These are phyloP conservation scores for Combretum micranthum DNA, from an alignment of 345 rosid species.

Conservation along the genomic window DNA sequence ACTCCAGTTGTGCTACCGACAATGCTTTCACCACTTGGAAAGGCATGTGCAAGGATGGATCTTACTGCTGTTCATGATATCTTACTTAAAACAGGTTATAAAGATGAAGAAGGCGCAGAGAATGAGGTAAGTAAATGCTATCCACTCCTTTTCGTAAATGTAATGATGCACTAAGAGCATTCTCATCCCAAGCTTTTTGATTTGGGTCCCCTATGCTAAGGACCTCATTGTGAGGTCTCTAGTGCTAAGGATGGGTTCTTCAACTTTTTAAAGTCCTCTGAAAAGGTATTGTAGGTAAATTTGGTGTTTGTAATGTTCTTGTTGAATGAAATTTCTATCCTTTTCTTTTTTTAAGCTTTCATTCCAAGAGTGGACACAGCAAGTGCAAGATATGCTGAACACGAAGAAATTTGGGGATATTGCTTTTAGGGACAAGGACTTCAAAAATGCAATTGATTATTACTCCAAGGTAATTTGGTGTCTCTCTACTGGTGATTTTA, in stretches of 20 bases:
- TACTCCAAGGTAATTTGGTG: slow-evolving; percentile 66
- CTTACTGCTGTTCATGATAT: slow-evolving; percentile 72
- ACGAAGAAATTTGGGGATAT: slow-evolving; percentile 91
- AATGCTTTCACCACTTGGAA: slow-evolving; percentile 60
- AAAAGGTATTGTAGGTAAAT: too few relatives aligned
- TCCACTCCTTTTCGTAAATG: too few relatives aligned
- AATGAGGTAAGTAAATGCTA: slow-evolving; percentile 42
- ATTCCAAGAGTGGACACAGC: slow-evolving; percentile 98
- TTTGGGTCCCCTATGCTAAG: too few relatives aligned
- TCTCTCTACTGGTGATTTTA: too few relatives aligned
- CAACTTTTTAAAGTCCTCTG: too few relatives aligned
- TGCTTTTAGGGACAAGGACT: slow-evolving; percentile 91
- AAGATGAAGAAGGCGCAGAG: slow-evolving; percentile 86
- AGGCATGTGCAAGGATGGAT: slow-evolving; percentile 76
- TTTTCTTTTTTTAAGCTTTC: slow-evolving; percentile 45
- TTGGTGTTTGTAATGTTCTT: background rate
- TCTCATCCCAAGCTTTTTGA: too few relatives aligned
- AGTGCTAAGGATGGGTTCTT: too few relatives aligned
- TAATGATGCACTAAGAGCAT: too few relatives aligned
- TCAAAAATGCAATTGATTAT: slow-evolving; percentile 78
- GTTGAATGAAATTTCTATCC: slow-evolving; percentile 2
- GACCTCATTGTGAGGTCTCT: too few relatives aligned
- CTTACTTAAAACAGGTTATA: slow-evolving; percentile 74
- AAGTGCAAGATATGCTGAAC: slow-evolving; percentile 92
- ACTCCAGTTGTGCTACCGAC: slow-evolving; percentile 44